Evolutionary conservation across 1,139 yeast species (phyloP).

Genomic region (Protomyces pachydermus): DNA sequence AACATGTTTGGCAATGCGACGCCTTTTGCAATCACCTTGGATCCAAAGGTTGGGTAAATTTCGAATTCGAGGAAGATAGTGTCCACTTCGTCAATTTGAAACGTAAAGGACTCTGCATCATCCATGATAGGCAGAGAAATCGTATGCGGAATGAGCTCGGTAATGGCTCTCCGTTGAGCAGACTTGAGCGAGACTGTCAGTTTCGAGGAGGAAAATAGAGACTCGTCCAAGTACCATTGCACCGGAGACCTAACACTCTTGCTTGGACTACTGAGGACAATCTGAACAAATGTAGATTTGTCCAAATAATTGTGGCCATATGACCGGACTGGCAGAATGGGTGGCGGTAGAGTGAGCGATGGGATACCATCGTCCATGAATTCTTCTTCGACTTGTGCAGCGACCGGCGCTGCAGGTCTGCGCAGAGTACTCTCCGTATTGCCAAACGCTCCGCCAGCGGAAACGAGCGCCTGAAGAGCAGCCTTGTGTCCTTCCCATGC

Average conservation of each 20-base stretch:
- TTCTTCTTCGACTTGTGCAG: neutral
- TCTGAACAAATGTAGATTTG: conserved; percentile 74
- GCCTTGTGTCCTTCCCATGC: conserved; percentile 88
- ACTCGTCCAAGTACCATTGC: conserved; percentile 19
- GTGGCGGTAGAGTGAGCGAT: conserved; percentile 88
- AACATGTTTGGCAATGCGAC: conserved; percentile 62
- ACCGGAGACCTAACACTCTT: conserved; percentile 7
- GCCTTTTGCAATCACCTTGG: conserved; percentile 82
- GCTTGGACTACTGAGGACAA: conserved; percentile 44
- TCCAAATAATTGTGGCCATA: conserved; percentile 95
- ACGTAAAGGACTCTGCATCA: conserved; percentile 66
- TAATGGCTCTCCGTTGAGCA: conserved; percentile 49
- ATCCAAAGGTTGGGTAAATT: conserved; percentile 89
- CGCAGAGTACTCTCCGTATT: conserved; percentile 13
- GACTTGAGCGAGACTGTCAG: conserved; percentile 67
- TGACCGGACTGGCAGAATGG: conserved; percentile 83
- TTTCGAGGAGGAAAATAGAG: conserved; percentile 45
- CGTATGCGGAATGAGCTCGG: conserved; percentile 63
- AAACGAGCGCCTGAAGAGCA: conserved; percentile 60
- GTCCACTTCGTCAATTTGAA: conserved; percentile 78
- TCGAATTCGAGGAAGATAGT: conserved; percentile 82
- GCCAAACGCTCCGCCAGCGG: conserved; percentile 31
- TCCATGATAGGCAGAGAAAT: conserved; percentile 73
- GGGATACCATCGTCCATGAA: conserved; percentile 66
- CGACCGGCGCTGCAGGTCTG: neutral